Evolutionary conservation across 495 filamentous ascomycete genomes (phyloP).

Genomic region (Emericellopsis terricola): DNA sequence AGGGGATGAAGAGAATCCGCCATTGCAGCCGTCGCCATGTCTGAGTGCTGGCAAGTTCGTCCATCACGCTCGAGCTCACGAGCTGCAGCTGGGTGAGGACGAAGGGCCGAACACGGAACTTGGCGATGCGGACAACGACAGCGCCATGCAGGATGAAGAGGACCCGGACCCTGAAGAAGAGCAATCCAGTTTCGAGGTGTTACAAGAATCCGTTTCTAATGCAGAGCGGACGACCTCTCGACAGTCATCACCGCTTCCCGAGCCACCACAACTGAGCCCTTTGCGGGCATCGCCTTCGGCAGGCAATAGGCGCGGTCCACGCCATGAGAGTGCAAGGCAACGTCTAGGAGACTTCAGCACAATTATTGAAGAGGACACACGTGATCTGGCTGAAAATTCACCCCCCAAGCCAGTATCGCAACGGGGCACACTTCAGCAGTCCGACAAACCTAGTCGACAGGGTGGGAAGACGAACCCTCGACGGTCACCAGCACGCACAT

Average conservation of each 20-base stretch:
- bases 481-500: not conserved
- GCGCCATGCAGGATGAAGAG: too few species aligned
- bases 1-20: slow-evolving; percentile 6
- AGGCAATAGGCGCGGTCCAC: slow-evolving; percentile 18
- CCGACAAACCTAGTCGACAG: too few species aligned
- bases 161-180: slow-evolving; percentile 29
- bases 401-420: too few species aligned
- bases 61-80: too few species aligned
- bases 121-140: too few species aligned
- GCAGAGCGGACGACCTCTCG: slow-evolving; percentile 4
- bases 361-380: slow-evolving; percentile 26
- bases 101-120: too few species aligned
- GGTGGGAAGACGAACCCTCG: too few species aligned
- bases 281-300: slow-evolving; percentile 26
- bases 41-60: slow-evolving; percentile 17
- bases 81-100: too few species aligned
- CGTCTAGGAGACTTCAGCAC: slow-evolving; percentile 18
- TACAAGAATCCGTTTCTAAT: slow-evolving; percentile 27
- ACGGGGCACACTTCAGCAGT: too few species aligned
- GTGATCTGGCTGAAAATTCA: too few species aligned
- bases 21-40: not conserved
- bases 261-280: slow-evolving; percentile 24
- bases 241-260: slow-evolving; percentile 12
- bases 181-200: slow-evolving; percentile 28
- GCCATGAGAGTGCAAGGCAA: slow-evolving; percentile 7